Evolutionary conservation across 352 stramenopile species (phyloP), one percentile per base, ranked within the genome.

Genomic region (Halophytophthora polymorphica): DNA sequence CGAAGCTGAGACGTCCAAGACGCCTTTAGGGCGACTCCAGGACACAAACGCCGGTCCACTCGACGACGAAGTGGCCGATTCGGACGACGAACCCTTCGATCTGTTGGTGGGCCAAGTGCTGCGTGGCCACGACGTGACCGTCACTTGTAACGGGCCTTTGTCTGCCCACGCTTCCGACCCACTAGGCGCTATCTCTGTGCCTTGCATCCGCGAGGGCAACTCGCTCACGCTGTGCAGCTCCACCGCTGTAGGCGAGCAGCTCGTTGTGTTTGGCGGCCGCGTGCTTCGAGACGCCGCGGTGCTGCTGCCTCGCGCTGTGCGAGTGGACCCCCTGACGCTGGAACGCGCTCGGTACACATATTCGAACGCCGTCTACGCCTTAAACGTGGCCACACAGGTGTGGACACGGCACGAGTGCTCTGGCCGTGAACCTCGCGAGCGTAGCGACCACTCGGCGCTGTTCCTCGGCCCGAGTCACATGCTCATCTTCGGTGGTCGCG

Each of bases 341-440:
- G 77, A 88, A 44, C 74, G 77, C 28, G 61, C 72, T 25, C 66
- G 72, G 6, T 88, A 86, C 56, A 69, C 58, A 2, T 85, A 82
- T 44, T 86, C 73, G 8, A 85, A 85, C 38, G 70, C 40, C n/a
- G 54, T 86, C 8, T 85, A 86, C 46, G 57, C 58, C 23, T 84
- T 84, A 35, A 49, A 85, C 25, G 49, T 83, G 8, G 45, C 35
- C 0, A 68, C 56, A 0, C 58, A 36, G 7, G 56, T 44, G 4
- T 88, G 77, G 77, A 58, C 22, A 8, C 66, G 77, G 2, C 55
- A 53, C 6, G 65, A 82, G 31, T 86, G 72, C 53, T 48, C 45
- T 4, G 73, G 70, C 0, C 53, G 31, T 10, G 42, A 46, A 31
- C 77, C 74, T 14, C 63, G 54, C 10, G 72, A 75, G 43, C 70